phyloP scores from a whole-genome alignment of 2,329 filamentous ascomycete species.

The Magnaporthiopsis rhizophila region DNA sequence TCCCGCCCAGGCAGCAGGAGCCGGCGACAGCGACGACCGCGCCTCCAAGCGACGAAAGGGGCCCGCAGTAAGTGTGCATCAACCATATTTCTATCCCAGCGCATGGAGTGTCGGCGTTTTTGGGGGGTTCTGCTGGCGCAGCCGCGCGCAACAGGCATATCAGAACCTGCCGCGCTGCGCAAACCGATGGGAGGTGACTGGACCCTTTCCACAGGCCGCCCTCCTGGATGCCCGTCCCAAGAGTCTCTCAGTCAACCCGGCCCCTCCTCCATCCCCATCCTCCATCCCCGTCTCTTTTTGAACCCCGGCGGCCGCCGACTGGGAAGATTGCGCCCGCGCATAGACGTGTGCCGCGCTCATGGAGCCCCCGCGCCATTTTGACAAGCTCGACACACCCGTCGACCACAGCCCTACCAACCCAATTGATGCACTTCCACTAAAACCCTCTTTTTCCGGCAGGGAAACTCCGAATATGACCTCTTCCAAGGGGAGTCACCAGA shows the following conservation, averaged over 20 bases:
- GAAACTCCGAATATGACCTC: slow-evolving; percentile 37
- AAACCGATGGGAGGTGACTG: neutral
- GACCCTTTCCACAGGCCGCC: neutral
- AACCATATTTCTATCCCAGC: neutral
- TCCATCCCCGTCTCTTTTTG: neutral
- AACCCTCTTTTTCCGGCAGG: neutral
- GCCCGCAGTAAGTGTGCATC: slow-evolving; percentile 34
- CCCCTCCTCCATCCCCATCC: neutral
- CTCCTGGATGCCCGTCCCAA: neutral
- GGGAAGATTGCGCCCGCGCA: neutral
- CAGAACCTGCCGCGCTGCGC: neutral
- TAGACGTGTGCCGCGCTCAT: neutral
- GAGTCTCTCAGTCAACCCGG: neutral
- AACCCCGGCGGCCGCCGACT: neutral
- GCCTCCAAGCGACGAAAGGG: slow-evolving; percentile 47
- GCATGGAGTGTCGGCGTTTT: neutral
- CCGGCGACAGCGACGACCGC: slow-evolving; percentile 42
- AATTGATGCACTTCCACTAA: neutral
- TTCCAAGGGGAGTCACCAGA: slow-evolving; percentile 53
- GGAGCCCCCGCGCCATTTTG: neutral
- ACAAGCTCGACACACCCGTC: neutral
- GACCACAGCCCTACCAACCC: neutral
- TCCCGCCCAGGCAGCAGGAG: slow-evolving; percentile 32
- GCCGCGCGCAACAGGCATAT: neutral
- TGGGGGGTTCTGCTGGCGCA: neutral